phyloP scores from a whole-genome alignment of 352 stramenopile genomes.

The Globisporangium recalcitrans region DNA sequence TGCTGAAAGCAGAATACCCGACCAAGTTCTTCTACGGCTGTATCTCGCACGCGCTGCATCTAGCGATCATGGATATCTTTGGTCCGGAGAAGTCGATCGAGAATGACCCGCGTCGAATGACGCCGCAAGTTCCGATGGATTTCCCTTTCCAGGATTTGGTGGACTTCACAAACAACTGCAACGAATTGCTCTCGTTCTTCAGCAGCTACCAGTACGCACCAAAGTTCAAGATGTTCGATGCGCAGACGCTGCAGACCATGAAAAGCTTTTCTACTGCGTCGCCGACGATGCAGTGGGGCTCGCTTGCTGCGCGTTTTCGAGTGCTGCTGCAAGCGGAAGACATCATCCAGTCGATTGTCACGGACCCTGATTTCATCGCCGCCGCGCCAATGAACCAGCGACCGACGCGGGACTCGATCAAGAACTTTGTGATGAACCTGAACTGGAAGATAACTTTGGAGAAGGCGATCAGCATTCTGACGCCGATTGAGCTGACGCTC shows the following conservation, averaged over 20 bases:
- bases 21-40: slow-evolving; percentile 87
- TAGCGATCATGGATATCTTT: slow-evolving; percentile 84
- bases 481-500: slow-evolving; percentile 70
- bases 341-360: slow-evolving; percentile 70
- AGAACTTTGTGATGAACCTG: slow-evolving; percentile 62
- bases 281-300: slow-evolving; percentile 64
- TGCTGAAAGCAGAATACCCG: slow-evolving; percentile 78
- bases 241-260: slow-evolving; percentile 68
- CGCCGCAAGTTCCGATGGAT: slow-evolving; percentile 60
- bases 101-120: slow-evolving; percentile 60
- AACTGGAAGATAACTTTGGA: slow-evolving; percentile 82
- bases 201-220: slow-evolving; percentile 72
- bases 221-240: slow-evolving; percentile 75
- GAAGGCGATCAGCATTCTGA: slow-evolving; percentile 74
- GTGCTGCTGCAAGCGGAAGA: slow-evolving; percentile 64
- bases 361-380: slow-evolving; percentile 52
- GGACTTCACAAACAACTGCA: slow-evolving; percentile 68
- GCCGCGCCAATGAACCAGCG: slow-evolving; percentile 45
- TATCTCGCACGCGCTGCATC: slow-evolving; percentile 72
- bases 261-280: slow-evolving; percentile 66
- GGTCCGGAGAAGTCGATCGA: slow-evolving; percentile 62
- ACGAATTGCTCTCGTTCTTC: slow-evolving; percentile 74
- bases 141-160: slow-evolving; percentile 80
- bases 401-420: slow-evolving; percentile 50
- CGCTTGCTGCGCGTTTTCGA: slow-evolving; percentile 60